A percentile compares a stretch with the other conserved stretches of the same genome.
phyloP scores from a whole-genome alignment of 1,284 basidiomycete species.

The Melanopsichium pennsylvanicum region DNA sequence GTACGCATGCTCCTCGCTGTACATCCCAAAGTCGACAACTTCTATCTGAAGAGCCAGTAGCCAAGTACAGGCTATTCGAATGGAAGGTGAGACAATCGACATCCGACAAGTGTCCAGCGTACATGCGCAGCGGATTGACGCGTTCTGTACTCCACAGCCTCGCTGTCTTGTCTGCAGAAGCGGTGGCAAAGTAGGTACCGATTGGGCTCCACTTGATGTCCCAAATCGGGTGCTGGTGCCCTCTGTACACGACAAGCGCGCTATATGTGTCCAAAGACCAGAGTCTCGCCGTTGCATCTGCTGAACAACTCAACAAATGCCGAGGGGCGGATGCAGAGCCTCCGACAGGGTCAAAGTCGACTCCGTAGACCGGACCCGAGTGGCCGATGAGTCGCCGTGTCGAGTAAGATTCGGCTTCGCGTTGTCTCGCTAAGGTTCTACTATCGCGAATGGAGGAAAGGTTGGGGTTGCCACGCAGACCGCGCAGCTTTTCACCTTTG shows the following conservation, averaged over 20 bases:
- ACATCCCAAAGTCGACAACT: constrained; percentile 97
- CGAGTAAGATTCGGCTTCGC: constrained; percentile 35
- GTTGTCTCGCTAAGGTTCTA: constrained; percentile 46
- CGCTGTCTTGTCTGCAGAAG: constrained; percentile 90
- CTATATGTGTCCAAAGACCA: constrained; percentile 97
- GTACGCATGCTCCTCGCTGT: constrained; percentile 90
- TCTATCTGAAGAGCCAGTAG: constrained; percentile 94
- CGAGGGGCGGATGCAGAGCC: constrained; percentile 86
- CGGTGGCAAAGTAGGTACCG: constrained; percentile 98
- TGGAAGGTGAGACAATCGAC: constrained; percentile 97
- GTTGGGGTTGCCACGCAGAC: constrained; percentile 78
- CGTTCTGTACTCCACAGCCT: constrained; percentile 95
- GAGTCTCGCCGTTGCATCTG: constrained; percentile 86
- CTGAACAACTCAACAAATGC: constrained; percentile 89
- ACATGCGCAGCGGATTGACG: constrained; percentile 84
- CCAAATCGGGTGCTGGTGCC: constrained; percentile 98
- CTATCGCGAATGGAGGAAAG: constrained; percentile 74
- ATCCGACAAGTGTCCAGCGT: constrained; percentile 94
- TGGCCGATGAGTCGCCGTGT: constrained; percentile 90
- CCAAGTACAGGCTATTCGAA: constrained; percentile 95
- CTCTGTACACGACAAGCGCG: constrained; percentile 91
- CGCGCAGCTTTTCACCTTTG: constrained; percentile 87
- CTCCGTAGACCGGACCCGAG: constrained; percentile 92
- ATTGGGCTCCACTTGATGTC: constrained; percentile 97
- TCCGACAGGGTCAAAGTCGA: constrained; percentile 88